Percentiles rank a stretch among this genome's conserved stretches.
phyloP scores from a whole-genome alignment of 257 asterid genomes.

The Cruciata laevipes region DNA sequence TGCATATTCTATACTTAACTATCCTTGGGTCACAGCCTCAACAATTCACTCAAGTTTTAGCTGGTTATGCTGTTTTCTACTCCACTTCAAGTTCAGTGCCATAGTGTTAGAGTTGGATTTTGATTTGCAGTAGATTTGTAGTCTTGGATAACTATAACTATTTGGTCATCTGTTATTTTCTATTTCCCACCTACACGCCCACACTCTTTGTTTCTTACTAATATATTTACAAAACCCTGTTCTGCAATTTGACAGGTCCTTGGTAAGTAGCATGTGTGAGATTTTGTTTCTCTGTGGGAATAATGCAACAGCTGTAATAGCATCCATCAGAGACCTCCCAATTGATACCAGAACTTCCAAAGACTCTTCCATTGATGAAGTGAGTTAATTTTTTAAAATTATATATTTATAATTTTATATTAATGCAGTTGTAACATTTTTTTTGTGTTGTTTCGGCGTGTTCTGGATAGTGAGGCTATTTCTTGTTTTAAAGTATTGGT shows the following conservation, averaged over 20 bases:
- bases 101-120: background rate
- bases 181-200: background rate
- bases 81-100: background rate
- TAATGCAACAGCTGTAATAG: constrained; percentile 61
- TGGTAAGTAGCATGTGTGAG: constrained; percentile 88
- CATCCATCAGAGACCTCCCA: constrained; percentile 47
- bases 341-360: constrained; percentile 27
- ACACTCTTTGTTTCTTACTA: background rate
- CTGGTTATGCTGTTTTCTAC: background rate
- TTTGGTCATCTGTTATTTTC: background rate
- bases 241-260: constrained; percentile 52
- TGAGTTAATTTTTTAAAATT: constrained; percentile 16
- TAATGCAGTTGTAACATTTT: background rate
- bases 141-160: background rate
- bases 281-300: constrained; percentile 87
- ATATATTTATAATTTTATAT: background rate
- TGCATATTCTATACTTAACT: background rate
- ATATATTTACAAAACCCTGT: constrained; percentile 13
- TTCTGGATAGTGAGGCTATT: background rate
- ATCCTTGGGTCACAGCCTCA: background rate
- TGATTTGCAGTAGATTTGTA: background rate
- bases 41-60: background rate
- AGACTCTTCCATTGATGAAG: constrained; percentile 61
- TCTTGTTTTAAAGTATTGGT: background rate
- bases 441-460: background rate